phyloP scores from a whole-genome alignment of 1,284 basidiomycete genomes.

The Naganishia sp. region DNA sequence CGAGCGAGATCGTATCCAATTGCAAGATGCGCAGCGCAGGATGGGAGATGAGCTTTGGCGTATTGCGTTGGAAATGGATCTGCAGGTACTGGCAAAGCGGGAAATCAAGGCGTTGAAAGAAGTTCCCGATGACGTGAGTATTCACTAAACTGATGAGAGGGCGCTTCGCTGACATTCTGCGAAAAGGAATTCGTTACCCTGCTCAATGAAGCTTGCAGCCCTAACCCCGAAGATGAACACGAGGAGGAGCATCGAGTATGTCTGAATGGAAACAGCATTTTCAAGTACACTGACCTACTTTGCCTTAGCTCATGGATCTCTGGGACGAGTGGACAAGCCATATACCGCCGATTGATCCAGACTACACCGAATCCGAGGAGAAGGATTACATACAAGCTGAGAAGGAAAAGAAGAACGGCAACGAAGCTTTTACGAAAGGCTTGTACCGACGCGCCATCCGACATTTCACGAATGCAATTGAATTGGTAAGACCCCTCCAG shows the following conservation, averaged over 20 bases:
- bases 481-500: constrained; percentile 17
- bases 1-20: constrained; percentile 17
- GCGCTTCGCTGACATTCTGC: not conserved
- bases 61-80: constrained; percentile 34
- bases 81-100: constrained; percentile 28
- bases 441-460: constrained; percentile 29
- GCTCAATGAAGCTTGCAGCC: constrained; percentile 27
- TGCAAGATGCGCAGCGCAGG: constrained; percentile 28
- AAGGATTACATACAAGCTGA: constrained; percentile 23
- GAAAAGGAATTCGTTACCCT: constrained; percentile 26
- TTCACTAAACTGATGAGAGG: too few species aligned
- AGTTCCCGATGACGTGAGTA: constrained; percentile 30
- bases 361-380: constrained; percentile 24
- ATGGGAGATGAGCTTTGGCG: constrained; percentile 34
- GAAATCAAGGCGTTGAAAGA: constrained; percentile 30
- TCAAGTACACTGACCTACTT: not conserved
- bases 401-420: constrained; percentile 32
- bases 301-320: constrained; percentile 13
- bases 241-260: constrained; percentile 25
- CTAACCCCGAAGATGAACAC: constrained; percentile 20
- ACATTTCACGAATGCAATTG: constrained; percentile 32
- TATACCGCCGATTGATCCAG: constrained; percentile 23
- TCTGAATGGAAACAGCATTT: not conserved
- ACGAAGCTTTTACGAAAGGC: constrained; percentile 27
- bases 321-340: constrained; percentile 27